phyloP scores from a whole-genome alignment of 1,284 basidiomycete species.

The Sporisorium scitamineum region DNA sequence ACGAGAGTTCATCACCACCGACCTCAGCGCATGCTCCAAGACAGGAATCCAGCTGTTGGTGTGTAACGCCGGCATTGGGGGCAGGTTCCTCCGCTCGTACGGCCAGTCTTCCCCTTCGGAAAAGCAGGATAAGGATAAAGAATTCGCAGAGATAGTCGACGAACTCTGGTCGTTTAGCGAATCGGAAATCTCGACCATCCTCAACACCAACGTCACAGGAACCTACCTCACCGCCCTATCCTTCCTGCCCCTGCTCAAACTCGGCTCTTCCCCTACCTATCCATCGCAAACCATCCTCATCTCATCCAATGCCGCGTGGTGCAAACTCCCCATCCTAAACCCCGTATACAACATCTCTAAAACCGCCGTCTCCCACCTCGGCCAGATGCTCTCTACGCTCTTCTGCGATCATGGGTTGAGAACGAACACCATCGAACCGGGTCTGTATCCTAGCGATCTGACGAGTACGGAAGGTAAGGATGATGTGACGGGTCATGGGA shows the following conservation, averaged over 20 bases:
- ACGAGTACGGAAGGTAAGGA: constrained; percentile 32
- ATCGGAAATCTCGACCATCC: constrained; percentile 28
- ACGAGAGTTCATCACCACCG: constrained; percentile 9
- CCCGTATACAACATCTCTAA: constrained; percentile 56
- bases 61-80: constrained; percentile 47
- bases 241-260: constrained; percentile 45
- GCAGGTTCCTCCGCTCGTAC: constrained; percentile 35
- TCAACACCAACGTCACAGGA: constrained; percentile 44
- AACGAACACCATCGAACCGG: constrained; percentile 47
- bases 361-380: constrained; percentile 42
- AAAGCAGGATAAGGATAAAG: constrained; percentile 9
- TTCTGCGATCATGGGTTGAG: constrained; percentile 33
- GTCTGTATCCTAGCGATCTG: constrained; percentile 44
- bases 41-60: constrained; percentile 36
- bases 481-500: constrained; percentile 19
- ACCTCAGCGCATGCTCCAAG: constrained; percentile 12
- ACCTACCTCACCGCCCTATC: constrained; percentile 41
- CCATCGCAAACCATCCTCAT: constrained; percentile 45
- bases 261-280: constrained; percentile 11
- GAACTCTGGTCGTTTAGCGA: constrained; percentile 46
- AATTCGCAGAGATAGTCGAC: constrained; percentile 32
- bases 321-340: constrained; percentile 53
- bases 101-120: not conserved
- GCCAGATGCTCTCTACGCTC: constrained; percentile 44
- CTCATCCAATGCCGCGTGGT: constrained; percentile 47